Conservation (phyloP, 2,329 filamentous ascomycete species). For the Gyromitra esculenta region DNA sequence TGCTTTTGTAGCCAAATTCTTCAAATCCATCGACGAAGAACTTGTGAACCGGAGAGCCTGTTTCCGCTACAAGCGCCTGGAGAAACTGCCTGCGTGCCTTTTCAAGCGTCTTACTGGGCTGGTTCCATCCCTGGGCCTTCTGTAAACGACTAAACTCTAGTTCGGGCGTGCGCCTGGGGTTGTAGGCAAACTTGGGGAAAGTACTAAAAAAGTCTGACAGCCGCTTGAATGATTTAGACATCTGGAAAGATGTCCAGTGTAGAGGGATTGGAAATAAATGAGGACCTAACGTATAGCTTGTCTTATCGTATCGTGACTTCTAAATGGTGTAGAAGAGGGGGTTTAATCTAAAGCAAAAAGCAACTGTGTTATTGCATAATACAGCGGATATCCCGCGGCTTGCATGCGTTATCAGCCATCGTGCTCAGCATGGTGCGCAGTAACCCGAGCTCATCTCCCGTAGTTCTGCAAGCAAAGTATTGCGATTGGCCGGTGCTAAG, state of each 20-base stretch:
- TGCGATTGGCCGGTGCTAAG: too few relatives aligned
- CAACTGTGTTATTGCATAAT: too few relatives aligned
- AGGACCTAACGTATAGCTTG: not conserved
- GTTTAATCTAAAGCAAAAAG: not conserved
- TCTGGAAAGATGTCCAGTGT: not conserved
- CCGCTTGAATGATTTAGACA: conserved; percentile 2
- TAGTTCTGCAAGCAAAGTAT: too few relatives aligned
- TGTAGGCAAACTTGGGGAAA: conserved; percentile 1
- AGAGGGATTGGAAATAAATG: not conserved
- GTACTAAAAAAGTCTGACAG: conserved; percentile 2
- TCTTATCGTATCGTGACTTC: not conserved
- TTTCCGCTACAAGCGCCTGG: conserved; percentile 7
- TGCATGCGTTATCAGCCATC: too few relatives aligned
- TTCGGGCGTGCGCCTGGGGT: not conserved
- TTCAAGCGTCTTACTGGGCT: not conserved
- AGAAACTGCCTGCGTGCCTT: not conserved
- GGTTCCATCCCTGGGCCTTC: not conserved
- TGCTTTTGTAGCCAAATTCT: conserved; percentile 15
- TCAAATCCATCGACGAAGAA: conserved; percentile 8
- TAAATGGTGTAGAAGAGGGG: not conserved
- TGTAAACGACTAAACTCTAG: conserved; percentile 7
- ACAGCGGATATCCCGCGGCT: too few relatives aligned
- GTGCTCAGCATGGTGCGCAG: too few relatives aligned
- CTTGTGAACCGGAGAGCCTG: conserved; percentile 12
- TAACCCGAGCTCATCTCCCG: too few relatives aligned